Conservation (phyloP, 2,329 filamentous ascomycete species). For the Colletotrichum eleusines region DNA sequence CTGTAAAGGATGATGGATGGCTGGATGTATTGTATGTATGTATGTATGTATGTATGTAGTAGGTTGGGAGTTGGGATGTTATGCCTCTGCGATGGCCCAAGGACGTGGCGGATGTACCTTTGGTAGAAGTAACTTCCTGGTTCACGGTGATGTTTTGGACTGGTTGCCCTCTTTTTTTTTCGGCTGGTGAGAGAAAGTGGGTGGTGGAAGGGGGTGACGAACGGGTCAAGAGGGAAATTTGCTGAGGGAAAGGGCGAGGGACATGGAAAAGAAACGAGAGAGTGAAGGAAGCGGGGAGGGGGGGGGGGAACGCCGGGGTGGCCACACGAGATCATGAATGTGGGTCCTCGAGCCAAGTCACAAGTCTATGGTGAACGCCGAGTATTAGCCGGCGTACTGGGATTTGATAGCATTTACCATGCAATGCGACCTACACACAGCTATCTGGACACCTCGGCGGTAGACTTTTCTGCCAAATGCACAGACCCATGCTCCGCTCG, state of each 20-base stretch:
- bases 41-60: slow-evolving; percentile 2
- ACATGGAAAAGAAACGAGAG: slow-evolving; percentile 42
- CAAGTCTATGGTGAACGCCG: neutral
- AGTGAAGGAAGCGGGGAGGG: slow-evolving; percentile 22
- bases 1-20: slow-evolving; percentile 22
- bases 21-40: neutral
- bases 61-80: slow-evolving; percentile 36
- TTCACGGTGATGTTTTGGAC: slow-evolving; percentile 55
- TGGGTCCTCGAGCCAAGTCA: neutral
- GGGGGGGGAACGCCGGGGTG: neutral
- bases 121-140: slow-evolving; percentile 56
- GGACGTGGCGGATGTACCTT: slow-evolving; percentile 51
- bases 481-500: slow-evolving; percentile 3
- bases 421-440: no score
- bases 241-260: slow-evolving; percentile 34
- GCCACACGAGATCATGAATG: slow-evolving; percentile 3
- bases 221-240: slow-evolving; percentile 35
- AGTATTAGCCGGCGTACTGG: neutral
- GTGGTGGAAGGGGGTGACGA: slow-evolving; percentile 33
- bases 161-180: slow-evolving; percentile 49
- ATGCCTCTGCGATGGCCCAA: slow-evolving; percentile 39
- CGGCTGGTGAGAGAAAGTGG: slow-evolving; percentile 40
- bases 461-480: slow-evolving; percentile 11
- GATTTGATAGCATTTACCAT: no score
- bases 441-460: slow-evolving; percentile 9